Percentiles rank a stretch among this genome's conserved stretches.
These are phyloP conservation scores for Mrakia hoshinonis DNA, from an alignment of 768 basidiomycete species.

Conservation along the genomic window DNA sequence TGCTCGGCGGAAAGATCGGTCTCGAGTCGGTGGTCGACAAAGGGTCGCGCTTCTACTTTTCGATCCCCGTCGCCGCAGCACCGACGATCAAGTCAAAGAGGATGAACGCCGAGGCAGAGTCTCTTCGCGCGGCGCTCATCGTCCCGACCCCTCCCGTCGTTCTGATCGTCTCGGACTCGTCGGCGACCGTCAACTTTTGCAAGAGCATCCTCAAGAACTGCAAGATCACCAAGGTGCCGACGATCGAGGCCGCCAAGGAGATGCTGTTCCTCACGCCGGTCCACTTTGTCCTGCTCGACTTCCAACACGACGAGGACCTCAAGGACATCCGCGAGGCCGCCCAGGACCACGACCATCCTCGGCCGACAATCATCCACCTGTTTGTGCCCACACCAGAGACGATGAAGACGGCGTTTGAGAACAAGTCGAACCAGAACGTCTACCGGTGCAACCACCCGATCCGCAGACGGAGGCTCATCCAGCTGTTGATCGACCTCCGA, in stretches of 20 bases:
- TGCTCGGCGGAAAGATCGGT: conserved; percentile 67
- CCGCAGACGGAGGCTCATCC: background rate
- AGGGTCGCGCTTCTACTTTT: conserved; percentile 67
- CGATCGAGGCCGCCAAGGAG: conserved; percentile 32
- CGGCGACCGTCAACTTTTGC: no score
- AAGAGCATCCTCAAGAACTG: no score
- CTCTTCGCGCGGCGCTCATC: background rate
- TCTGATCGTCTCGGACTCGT: background rate
- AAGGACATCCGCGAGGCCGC: conserved; percentile 51
- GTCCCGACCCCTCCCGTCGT: background rate
- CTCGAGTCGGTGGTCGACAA: conserved; percentile 57
- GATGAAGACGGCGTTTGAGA: conserved; percentile 5
- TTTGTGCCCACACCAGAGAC: conserved; percentile 56
- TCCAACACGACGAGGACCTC: conserved; percentile 54
- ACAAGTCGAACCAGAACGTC: background rate
- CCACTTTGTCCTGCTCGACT: conserved; percentile 61
- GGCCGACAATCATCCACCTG: conserved; percentile 57
- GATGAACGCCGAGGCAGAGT: conserved; percentile 2
- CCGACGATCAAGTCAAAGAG: background rate
- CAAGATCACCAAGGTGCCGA: no score
- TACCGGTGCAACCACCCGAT: conserved; percentile 2
- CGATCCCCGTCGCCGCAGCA: conserved; percentile 51
- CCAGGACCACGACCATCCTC: conserved; percentile 45
- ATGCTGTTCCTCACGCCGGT: conserved; percentile 41
- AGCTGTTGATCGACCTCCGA: conserved; percentile 4